These are phyloP conservation scores for Diospyros kaki DNA, from an alignment of 148 eudicot species.

Conservation along the genomic window DNA sequence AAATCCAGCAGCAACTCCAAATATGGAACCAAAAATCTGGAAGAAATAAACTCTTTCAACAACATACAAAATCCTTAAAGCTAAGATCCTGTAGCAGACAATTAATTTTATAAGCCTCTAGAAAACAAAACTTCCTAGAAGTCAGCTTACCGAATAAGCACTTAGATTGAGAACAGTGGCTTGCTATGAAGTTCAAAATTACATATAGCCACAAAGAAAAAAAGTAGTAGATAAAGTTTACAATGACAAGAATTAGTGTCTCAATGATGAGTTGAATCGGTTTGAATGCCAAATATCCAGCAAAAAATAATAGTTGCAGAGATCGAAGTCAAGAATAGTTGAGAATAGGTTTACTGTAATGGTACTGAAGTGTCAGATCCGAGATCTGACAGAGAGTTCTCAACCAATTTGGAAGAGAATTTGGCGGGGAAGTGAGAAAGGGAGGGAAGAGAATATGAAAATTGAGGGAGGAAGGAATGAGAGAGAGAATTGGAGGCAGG, in stretches of 20 bases:
- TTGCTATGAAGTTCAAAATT: neutral
- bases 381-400: too few relatives aligned
- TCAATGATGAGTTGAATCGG: neutral
- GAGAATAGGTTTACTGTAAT: too few relatives aligned
- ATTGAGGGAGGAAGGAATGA: too few relatives aligned
- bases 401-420: too few relatives aligned
- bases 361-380: too few relatives aligned
- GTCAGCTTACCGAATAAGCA: neutral
- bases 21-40: constrained; percentile 72
- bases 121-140: neutral
- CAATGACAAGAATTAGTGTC: neutral
- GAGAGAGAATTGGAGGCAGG: too few relatives aligned
- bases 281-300: neutral
- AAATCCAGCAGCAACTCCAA: constrained; percentile 81
- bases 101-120: neutral
- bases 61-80: neutral
- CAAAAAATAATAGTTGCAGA: neutral
- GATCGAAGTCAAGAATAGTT: neutral
- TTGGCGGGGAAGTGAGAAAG: too few relatives aligned
- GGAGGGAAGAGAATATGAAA: too few relatives aligned
- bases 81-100: neutral
- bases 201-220: neutral
- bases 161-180: neutral
- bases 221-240: neutral
- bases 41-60: neutral